Evolutionary conservation across 345 rosid species (phyloP), one percentile per base, ranked within the genome.

Genomic region (Chamaenerion angustifolium): DNA sequence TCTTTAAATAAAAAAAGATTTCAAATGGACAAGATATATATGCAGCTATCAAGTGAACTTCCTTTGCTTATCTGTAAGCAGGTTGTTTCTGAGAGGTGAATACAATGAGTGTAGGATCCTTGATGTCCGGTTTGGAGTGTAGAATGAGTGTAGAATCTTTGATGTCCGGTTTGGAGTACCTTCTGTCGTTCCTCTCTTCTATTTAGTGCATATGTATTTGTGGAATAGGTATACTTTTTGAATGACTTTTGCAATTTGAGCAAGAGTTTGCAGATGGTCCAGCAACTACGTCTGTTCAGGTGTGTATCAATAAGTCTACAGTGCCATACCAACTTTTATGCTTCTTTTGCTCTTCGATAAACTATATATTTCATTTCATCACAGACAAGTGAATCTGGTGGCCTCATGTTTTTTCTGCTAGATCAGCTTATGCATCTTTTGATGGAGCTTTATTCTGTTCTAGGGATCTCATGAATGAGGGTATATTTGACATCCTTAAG

Each of bases 201-300:
- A n/a, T 35, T 37, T 42, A 16, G n/a, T 14, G 49, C 27, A 47
- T 19, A 2, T 54, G 40, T 11, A 45, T 51, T 35, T 60, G 37
- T 52, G 40, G 48, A 10, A 46, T 18, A 90, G 98, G 95, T 86
- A 15, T 59, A 70, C 59, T 83, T 90, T 77, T 71, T 86, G 76
- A 82, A 72, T 7, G 98, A 90, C 56, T 90, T 81, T 71, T 90
- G 95, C 64, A 69, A 81, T 71, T 71, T 83, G 68, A 71, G 81
- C 81, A 90, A 83, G 77, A 80, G 80, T 68, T 71, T 85, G 58
- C 97, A 80, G 63, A 78, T 85, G 88, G 94, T 79, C 52, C 95
- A 80, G 79, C 88, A 83, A 71, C 77, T 88, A 57, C 88, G 84
- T 54, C 72, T 90, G 46, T 79, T 76, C 75, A 72, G 77, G 98